These are phyloP conservation scores for Neonectria magnoliae DNA, from an alignment of 2,329 filamentous ascomycete genomes.

Conservation along the genomic window DNA sequence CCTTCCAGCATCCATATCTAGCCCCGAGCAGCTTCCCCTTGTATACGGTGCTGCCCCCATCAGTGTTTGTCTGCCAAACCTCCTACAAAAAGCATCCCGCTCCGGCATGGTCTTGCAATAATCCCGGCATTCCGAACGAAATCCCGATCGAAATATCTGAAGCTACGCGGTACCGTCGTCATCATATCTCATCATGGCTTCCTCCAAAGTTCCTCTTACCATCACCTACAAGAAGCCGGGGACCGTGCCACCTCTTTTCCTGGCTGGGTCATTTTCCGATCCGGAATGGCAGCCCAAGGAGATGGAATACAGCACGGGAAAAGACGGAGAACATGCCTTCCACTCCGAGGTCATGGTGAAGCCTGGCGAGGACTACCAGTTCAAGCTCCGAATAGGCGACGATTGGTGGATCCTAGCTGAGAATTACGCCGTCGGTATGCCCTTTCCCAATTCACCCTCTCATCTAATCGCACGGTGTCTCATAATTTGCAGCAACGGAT, in stretches of 20 bases:
- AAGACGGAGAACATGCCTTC: slow-evolving; percentile 67
- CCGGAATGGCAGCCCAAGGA: slow-evolving; percentile 74
- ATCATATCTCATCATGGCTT: slow-evolving; percentile 30
- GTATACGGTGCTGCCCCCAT: background rate
- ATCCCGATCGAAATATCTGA: background rate
- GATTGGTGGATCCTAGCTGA: slow-evolving; percentile 78
- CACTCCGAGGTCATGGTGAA: slow-evolving; percentile 64
- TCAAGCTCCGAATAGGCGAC: slow-evolving; percentile 76
- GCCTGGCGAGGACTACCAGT: slow-evolving; percentile 71
- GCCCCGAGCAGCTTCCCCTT: background rate
- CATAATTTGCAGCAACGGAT: slow-evolving; percentile 49
- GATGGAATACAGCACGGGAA: slow-evolving; percentile 66
- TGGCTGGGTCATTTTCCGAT: slow-evolving; percentile 75
- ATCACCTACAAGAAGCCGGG: slow-evolving; percentile 71
- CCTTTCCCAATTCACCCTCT: background rate
- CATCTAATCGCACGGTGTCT: background rate
- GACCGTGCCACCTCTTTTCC: slow-evolving; percentile 72
- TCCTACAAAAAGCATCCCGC: background rate
- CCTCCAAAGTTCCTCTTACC: slow-evolving; percentile 55
- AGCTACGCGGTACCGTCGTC: background rate
- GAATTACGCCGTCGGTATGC: slow-evolving; percentile 65
- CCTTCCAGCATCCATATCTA: slow-evolving; percentile 14
- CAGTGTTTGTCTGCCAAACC: background rate
- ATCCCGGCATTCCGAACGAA: background rate
- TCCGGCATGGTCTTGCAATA: background rate